Evolutionary conservation across 2,329 filamentous ascomycete species (phyloP), one percentile per base, ranked within the genome.

Genomic region (Nigrograna mackinnonii): DNA sequence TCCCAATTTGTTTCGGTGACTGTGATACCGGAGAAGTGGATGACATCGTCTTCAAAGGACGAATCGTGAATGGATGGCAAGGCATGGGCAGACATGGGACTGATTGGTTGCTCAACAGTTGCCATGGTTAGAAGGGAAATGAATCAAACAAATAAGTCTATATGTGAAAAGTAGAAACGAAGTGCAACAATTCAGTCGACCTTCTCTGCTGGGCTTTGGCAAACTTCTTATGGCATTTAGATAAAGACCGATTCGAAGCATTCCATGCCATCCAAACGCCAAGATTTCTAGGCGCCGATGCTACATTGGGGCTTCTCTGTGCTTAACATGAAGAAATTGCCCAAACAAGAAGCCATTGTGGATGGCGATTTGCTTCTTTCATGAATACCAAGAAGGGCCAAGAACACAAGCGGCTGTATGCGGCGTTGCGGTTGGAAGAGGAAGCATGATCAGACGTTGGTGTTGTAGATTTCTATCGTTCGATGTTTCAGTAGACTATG

Each of bases 11-110:
- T 20, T 22, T 59, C 48, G 14, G 49, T 35, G 38, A 61, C 50
- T 9, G 55, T 58, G 21, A 48, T 50, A 7, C 56, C 54, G n/a
- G 56, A 59, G n/a, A 59, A 49, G 34, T 59, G 50, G 19, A 44
- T 47, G n/a, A 49, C 47, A 19, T 55, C 44, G 9, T 43, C 32
- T 17, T 41, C 44, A 13, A 44, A 36, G 11, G 28, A n/a, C 6
- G 22, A 37, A 18, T 49, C 36, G 18, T 55, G 39, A 18, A 44
- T 24, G 17, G 43, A 34, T 12, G 47, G 46, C 21, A 39, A 46
- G 12, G 42, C 39, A 20, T 53, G 44, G n/a, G 32, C 33, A 17
- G 43, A 36, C 30, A 43, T 35, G 7, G 47, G 36, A 17, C 46
- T 43, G 2, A 35, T 28, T 16, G 49, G 46, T 22, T 41, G 35